A percentile compares a stretch with the other conserved stretches of the same genome.
Conservation (phyloP, 768 basidiomycete genomes). For the Mycena indigotica region DNA sequence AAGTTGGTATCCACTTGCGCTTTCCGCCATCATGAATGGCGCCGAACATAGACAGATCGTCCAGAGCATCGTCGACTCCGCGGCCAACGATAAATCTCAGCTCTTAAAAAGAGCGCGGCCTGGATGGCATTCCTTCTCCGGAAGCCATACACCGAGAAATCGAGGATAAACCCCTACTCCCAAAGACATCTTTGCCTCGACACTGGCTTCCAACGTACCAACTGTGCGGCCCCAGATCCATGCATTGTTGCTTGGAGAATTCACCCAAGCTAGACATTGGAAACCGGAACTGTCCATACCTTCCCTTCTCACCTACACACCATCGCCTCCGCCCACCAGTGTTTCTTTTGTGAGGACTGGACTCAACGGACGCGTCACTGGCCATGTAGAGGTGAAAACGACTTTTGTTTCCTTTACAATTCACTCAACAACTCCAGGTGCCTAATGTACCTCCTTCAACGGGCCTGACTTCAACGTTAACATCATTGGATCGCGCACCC, state of each 20-base stretch:
- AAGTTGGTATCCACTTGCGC: no score
- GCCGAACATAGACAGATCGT: conserved; percentile 39
- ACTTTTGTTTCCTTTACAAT: background rate
- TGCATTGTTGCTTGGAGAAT: conserved; percentile 14
- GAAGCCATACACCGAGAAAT: conserved; percentile 68
- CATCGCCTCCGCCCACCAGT: conserved; percentile 74
- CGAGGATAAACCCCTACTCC: conserved; percentile 73
- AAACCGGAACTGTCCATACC: conserved; percentile 61
- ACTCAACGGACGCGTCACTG: conserved; percentile 75
- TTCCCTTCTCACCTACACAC: conserved; percentile 62
- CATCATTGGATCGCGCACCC: conserved; percentile 82
- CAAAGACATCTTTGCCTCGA: conserved; percentile 62
- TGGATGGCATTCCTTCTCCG: conserved; percentile 57
- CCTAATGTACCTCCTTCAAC: conserved; percentile 57
- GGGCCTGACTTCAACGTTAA: conserved; percentile 83
- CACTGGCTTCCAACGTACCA: conserved; percentile 84
- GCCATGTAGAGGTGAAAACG: conserved; percentile 72
- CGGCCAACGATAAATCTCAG: conserved; percentile 35
- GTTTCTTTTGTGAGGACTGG: conserved; percentile 77
- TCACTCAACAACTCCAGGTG: conserved; percentile 41
- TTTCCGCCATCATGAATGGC: conserved; percentile 34
- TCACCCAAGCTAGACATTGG: conserved; percentile 62
- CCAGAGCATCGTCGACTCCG: conserved; percentile 50
- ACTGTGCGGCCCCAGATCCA: conserved; percentile 55
- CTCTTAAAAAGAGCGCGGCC: conserved; percentile 59